Evolutionary conservation across 495 filamentous ascomycete species (phyloP).

Genomic region (Tuber calosporum): DNA sequence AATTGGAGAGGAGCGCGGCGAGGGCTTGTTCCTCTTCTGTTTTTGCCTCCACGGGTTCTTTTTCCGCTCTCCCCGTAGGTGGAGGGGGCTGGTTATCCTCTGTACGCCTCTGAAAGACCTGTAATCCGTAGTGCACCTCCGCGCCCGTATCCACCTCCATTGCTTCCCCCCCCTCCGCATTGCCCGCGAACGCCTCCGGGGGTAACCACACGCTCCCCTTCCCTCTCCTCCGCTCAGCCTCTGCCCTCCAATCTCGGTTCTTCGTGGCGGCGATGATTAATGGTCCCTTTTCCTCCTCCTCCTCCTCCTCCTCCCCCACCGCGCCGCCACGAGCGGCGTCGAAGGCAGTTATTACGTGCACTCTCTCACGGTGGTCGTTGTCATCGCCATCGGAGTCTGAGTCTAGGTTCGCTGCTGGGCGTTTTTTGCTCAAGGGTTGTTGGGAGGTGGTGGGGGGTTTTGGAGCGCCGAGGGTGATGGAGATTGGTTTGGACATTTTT

Average conservation of each 20-base stretch:
- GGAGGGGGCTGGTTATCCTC: slow-evolving; percentile 38
- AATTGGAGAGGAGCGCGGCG: slow-evolving; percentile 60
- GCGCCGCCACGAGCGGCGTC: slow-evolving; percentile 53
- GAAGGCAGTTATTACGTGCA: slow-evolving; percentile 55
- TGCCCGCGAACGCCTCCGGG: slow-evolving; percentile 32
- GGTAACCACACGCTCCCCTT: slow-evolving; percentile 35
- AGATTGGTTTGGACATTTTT: slow-evolving; percentile 23
- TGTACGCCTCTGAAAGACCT: slow-evolving; percentile 46
- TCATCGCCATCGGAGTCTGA: slow-evolving; percentile 49
- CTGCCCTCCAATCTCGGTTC: slow-evolving; percentile 68
- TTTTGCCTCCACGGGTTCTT: slow-evolving; percentile 27
- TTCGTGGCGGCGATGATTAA: slow-evolving; percentile 60
- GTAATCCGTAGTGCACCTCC: slow-evolving; percentile 50
- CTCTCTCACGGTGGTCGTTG: slow-evolving; percentile 21
- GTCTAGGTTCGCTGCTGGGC: slow-evolving; percentile 45
- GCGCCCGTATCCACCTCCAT: slow-evolving; percentile 44
- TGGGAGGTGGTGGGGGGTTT: slow-evolving; percentile 33
- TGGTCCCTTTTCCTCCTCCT: slow-evolving; percentile 43
- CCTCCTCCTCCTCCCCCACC: slow-evolving; percentile 46
- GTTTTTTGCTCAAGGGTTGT: slow-evolving; percentile 33
- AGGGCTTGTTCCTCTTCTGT: slow-evolving; percentile 74
- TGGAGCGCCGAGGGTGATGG: slow-evolving; percentile 42
- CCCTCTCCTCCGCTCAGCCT: slow-evolving; percentile 42
- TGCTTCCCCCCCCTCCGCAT: slow-evolving; percentile 9
- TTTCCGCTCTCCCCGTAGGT: slow-evolving; percentile 5